phyloP scores from a whole-genome alignment of 768 basidiomycete species.

The Cystobasidium tubakii region DNA sequence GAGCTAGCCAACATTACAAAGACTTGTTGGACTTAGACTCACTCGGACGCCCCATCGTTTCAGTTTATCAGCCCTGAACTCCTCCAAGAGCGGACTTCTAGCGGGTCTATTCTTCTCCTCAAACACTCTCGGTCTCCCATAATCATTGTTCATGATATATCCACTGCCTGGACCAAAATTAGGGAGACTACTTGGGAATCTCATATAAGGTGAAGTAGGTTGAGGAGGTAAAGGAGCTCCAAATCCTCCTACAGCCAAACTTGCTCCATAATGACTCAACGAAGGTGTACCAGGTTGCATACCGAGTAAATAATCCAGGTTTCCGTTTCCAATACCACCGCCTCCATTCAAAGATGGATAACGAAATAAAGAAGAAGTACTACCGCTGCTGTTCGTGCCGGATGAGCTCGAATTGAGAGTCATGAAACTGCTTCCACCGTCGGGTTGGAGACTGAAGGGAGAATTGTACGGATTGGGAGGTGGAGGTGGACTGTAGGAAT shows the following conservation, averaged over 20 bases:
- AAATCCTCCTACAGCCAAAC: constrained; percentile 2
- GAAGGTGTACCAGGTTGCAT: not conserved
- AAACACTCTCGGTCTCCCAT: not conserved
- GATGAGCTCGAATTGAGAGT: not conserved
- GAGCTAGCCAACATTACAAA: not conserved
- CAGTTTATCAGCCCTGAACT: constrained; percentile 73
- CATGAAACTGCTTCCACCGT: not conserved
- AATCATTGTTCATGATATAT: not conserved
- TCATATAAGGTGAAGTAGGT: not conserved
- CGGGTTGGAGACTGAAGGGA: not conserved
- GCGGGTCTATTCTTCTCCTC: constrained; percentile 47
- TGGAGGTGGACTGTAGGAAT: not conserved
- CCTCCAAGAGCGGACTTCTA: constrained; percentile 71
- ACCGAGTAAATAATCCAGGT: not conserved
- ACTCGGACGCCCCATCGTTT: constrained; percentile 77
- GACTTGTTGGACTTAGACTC: constrained; percentile 44
- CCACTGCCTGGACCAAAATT: not conserved
- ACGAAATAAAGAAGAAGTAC: not conserved
- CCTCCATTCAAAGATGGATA: not conserved
- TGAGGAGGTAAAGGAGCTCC: not conserved
- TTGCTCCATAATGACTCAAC: not conserved
- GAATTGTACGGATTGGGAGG: not conserved
- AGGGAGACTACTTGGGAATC: not conserved
- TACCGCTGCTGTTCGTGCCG: not conserved
- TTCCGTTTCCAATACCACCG: not conserved